Base-by-base conservation (phyloP, 805 yeast species). In the Metahyphopichia silvanorum region DNA sequence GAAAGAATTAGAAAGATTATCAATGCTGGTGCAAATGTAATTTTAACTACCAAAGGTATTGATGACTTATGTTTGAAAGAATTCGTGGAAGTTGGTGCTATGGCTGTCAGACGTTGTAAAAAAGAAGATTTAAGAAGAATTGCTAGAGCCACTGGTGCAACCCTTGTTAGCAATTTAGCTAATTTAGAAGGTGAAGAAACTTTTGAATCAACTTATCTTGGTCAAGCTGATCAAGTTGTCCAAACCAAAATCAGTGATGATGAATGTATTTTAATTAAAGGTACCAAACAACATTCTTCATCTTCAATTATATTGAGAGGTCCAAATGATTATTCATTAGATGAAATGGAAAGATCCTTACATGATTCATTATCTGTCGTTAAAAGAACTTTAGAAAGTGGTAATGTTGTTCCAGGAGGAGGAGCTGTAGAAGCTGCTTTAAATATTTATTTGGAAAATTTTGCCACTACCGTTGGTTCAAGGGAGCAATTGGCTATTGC, bases 401-500 rank as follows among this genome's bases (percentile, higher is more conserved):
- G 97, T 14, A 66, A 76, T 45, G 89, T 94, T 37, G 98, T 93
- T 5, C 98, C 98, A 26, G 99, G 99, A 40, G 99, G 99, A 44
- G 99, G 99, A 40, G 94, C 95, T n/a, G 98, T 93, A 21, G 99
- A 93, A 66, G 75, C 95, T 32, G 98, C 98, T 2, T 74, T 93
- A 54, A 89, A 88, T 66, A 88, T 93, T 33, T 93, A 86, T 59
- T 71, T 93, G 57, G 98, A 93, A 62, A 91, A 86, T 58, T 93
- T 93, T 62, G 98, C 98, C 31, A 93, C 98, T 6, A 88, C 98
- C 1, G 91, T 93, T 32, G 97, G 98, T 3, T 86, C 96, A 13
- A 79, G 98, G 53, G 98, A 93, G 62, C 98, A 93, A 61, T 74
- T 93, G 51, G 98, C 98, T 12, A 93, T 93, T 65, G 95, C 97